Base-by-base conservation (phyloP, 108 stramenopile genomes). In the Nannochloropsis gaditana region DNA sequence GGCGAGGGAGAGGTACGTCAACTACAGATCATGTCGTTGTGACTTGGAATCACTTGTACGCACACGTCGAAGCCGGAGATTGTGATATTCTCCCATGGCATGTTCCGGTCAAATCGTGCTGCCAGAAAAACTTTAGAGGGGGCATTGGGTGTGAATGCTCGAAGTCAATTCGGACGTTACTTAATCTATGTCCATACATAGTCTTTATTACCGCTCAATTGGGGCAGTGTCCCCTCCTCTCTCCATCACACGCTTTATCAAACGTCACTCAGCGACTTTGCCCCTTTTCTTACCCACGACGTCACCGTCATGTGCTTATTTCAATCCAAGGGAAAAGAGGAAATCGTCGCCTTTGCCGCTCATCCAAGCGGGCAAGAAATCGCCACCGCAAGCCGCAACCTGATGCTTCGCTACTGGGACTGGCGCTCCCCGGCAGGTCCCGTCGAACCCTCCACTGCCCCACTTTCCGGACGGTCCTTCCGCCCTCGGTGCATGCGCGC, bases 311-410 rank as follows among this genome's bases (percentile, higher is more conserved):
- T 31, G 31, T 31, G 31, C 59, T 73, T 73, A 73, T 73, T 73
- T 2, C 59, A 3, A 73, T n/a, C 0, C n/a, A 10, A 84, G 81
- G 85, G 86, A 5, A n/a, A 43, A n/a, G 47, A 80, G 43, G 81
- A 80, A 44, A n/a, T 82, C 59, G 45, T 89, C 11, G 79, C 81
- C 83, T 89, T 89, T 73, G 83, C 86, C 17, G 59, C 86, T n/a
- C 86, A 84, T 84, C 89, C 86, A 41, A 84, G 19, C 31, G 80
- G 86, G 43, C 44, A 73, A 19, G 89, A 89, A 42, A 86, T 89
- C 45, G 86, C 84, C 6, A 89, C 89, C 21, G 89, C 89, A 9
- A 86, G 86, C 81, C 83, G 89, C 4, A 86, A 80, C 83, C 80
- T 86, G 41, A 85, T 89, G 10, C 83, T 89, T 6, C 83, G 84